Base-by-base conservation (phyloP, 192 early-diverging fungal genomes). In the Rhizophagus sp. region DNA sequence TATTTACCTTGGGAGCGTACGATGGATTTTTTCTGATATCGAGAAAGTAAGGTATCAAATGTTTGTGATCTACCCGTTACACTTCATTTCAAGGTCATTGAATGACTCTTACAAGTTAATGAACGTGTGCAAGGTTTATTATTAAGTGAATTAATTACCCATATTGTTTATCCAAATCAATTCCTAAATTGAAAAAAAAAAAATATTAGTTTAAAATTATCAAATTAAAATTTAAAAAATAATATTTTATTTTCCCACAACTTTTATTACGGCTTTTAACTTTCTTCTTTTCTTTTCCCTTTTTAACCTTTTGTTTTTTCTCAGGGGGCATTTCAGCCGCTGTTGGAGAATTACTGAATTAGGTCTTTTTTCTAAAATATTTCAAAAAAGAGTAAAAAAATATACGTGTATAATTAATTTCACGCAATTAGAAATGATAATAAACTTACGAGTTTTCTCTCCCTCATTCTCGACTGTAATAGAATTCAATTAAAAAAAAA, bases 31-130 rank as follows among this genome's bases (percentile, higher is more conserved):
- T 91, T 90, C 87, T 96, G 89, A 82, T 94, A 92, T 67, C 91
- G 88, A 68, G 90, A 83, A 71, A 96, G 83, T 30, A 97, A 81
- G 7, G 88, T 87, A 79, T 98, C 95, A 82, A 95, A 98, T 24
- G 89, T 87, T 82, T 91, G 88, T 33, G 95, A 95, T 65, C 97
- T 89, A n/a, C 96, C 97, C 65, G 84, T 84, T 12, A 98, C 97
- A 2, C 88, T 88, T 39, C 96, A 88, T 82, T 98, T 98, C 57
- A 89, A 87, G 1, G 91, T 91, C 88, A 98, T 95, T 44, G 94
- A 92, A 76, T 98, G 97, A 6, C 95, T 96, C 81, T 98, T 98
- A 87, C 97, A 98, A 41, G 95, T 98, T 17, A 98, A 89, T 62
- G 96, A 95, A 62, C 97, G 93, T 64, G 91, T 87, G 84, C 97